Percentiles rank a stretch among this genome's conserved stretches.
phyloP scores from a whole-genome alignment of 2,329 filamentous ascomycete species.

The Chaetomium olivaceum region DNA sequence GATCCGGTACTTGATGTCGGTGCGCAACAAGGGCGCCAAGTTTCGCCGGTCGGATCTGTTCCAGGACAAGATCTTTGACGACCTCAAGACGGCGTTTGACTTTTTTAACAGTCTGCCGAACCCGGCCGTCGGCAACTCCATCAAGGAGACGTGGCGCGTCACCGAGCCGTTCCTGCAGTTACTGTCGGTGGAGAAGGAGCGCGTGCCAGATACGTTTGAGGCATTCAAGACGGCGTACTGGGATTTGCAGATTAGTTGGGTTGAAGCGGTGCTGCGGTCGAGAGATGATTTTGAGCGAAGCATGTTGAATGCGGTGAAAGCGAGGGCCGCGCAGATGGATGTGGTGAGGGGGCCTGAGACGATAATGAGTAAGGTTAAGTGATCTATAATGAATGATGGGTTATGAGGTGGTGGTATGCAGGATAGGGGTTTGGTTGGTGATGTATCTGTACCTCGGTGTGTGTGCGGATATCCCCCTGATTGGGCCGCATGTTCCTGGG shows the following conservation, averaged over 20 bases:
- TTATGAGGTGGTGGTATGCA: neutral
- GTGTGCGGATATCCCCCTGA: neutral
- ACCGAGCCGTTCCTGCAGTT: constrained; percentile 81
- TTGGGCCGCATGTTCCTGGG: constrained; percentile 1
- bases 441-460: neutral
- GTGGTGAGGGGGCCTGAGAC: constrained; percentile 82
- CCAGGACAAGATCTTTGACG: constrained; percentile 90
- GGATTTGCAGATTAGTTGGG: constrained; percentile 94
- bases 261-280: constrained; percentile 82
- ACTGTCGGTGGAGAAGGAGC: constrained; percentile 72
- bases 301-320: constrained; percentile 87
- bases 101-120: constrained; percentile 77
- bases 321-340: constrained; percentile 80
- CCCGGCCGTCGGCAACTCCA: constrained; percentile 66
- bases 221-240: constrained; percentile 84
- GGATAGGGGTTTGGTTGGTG: neutral
- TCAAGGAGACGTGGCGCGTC: constrained; percentile 91
- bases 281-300: constrained; percentile 92
- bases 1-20: constrained; percentile 76
- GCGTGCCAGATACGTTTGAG: constrained; percentile 75
- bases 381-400: constrained; percentile 23
- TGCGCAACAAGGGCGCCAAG: constrained; percentile 87
- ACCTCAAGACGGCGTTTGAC: constrained; percentile 85
- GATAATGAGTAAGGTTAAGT: constrained; percentile 92
- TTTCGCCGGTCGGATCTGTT: constrained; percentile 86